A percentile compares a stretch with the other conserved stretches of the same genome.
Evolutionary conservation across 352 stramenopile species (phyloP).

Genomic region (Globisporangium spinosum): DNA sequence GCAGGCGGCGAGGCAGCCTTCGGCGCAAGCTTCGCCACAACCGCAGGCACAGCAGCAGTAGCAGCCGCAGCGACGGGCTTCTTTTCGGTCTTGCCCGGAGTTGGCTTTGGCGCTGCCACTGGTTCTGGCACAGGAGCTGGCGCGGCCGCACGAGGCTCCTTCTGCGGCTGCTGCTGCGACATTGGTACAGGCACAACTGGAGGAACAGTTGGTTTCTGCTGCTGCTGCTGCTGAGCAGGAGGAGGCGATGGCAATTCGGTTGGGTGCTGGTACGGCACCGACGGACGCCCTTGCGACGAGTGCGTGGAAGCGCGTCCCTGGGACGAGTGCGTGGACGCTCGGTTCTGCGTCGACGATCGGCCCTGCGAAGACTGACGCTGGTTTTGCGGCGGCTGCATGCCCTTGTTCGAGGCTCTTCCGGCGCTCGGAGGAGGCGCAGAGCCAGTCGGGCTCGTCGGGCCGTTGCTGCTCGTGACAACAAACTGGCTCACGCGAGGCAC

Average conservation of each 20-base stretch:
- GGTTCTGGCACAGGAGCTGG: slow-evolving; percentile 12
- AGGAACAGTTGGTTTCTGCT: neutral
- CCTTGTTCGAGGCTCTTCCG: slow-evolving; percentile 14
- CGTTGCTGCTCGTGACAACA: slow-evolving; percentile 53
- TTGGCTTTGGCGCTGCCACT: neutral
- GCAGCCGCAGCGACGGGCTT: slow-evolving; percentile 4
- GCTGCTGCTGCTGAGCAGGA: slow-evolving; percentile 5
- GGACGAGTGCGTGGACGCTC: slow-evolving; percentile 4
- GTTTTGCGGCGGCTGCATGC: slow-evolving; percentile 24
- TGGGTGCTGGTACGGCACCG: slow-evolving; percentile 19
- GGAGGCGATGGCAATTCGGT: slow-evolving; percentile 10
- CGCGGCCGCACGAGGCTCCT: neutral
- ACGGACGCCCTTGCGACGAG: slow-evolving; percentile 19
- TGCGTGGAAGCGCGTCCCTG: slow-evolving; percentile 12
- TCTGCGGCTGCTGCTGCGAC: slow-evolving; percentile 5
- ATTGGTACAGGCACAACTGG: slow-evolving; percentile 7
- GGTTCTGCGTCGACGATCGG: slow-evolving; percentile 7
- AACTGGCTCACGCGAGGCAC: slow-evolving; percentile 60
- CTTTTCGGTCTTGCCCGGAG: neutral
- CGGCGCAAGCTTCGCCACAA: neutral
- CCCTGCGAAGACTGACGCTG: slow-evolving; percentile 19
- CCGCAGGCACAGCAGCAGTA: neutral
- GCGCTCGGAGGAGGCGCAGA: slow-evolving; percentile 24
- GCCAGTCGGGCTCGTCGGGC: slow-evolving; percentile 55
- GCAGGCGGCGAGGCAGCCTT: neutral